Conservation (phyloP, 768 basidiomycete species). For the Pleurotus platypus region DNA sequence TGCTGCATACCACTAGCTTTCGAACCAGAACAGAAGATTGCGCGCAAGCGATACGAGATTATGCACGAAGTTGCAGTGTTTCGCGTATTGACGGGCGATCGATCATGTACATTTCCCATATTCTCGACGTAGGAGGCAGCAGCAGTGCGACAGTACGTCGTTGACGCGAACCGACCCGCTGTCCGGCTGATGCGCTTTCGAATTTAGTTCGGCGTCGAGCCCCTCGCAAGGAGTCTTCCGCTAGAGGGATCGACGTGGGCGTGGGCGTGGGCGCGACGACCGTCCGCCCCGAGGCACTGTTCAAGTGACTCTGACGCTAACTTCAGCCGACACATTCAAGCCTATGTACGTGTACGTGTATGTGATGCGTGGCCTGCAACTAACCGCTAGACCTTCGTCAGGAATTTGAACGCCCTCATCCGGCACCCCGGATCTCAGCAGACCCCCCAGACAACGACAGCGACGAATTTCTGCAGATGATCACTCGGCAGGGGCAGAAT, state of each 20-base stretch:
- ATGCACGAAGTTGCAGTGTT: slow-evolving; percentile 36
- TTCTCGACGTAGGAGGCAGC: slow-evolving; percentile 24
- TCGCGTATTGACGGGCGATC: slow-evolving; percentile 44
- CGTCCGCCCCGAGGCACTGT: slow-evolving; percentile 22
- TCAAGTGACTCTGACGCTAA: slow-evolving; percentile 29
- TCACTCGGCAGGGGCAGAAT: slow-evolving; percentile 44
- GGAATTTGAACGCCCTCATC: slow-evolving; percentile 25
- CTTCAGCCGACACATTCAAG: slow-evolving; percentile 30
- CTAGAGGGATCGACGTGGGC: too few species aligned
- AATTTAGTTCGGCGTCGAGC: too few species aligned
- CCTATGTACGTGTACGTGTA: slow-evolving; percentile 24
- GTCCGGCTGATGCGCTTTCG: too few species aligned
- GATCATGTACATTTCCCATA: slow-evolving; percentile 35
- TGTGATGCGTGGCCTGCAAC: background rate
- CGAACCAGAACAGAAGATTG: slow-evolving; percentile 18
- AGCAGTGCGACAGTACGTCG: slow-evolving; percentile 24
- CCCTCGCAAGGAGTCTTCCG: too few species aligned
- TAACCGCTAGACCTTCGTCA: slow-evolving; percentile 10
- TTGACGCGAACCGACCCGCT: background rate
- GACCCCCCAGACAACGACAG: slow-evolving; percentile 26
- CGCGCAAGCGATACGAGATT: slow-evolving; percentile 23
- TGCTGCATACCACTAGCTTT: background rate
- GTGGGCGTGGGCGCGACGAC: too few species aligned
- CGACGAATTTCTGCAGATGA: slow-evolving; percentile 42
- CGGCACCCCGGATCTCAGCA: background rate